Conservation (phyloP, 2,329 filamentous ascomycete species). For the Colletotrichum incanum region DNA sequence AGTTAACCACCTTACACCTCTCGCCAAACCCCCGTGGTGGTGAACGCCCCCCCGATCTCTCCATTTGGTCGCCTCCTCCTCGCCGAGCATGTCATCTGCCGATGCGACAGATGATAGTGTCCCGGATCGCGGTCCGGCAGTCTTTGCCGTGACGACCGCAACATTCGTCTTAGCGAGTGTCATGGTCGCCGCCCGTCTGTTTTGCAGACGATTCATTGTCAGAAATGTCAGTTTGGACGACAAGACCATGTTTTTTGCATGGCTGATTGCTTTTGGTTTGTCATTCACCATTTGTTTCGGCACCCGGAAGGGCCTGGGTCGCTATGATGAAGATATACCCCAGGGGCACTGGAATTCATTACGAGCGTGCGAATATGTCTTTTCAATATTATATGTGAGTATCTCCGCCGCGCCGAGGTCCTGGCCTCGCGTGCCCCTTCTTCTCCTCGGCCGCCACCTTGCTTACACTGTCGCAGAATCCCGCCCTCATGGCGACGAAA, state of each 20-base stretch:
- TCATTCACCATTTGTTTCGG: slow-evolving; percentile 78
- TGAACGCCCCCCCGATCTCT: slow-evolving; percentile 19
- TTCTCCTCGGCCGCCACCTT: not conserved
- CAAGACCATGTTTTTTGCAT: slow-evolving; percentile 84
- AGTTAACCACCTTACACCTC: slow-evolving; percentile 35
- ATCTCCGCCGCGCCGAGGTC: not conserved
- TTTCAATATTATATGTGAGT: slow-evolving; percentile 75
- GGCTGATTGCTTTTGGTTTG: slow-evolving; percentile 79
- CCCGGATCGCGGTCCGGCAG: slow-evolving; percentile 70
- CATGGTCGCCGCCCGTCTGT: slow-evolving; percentile 82
- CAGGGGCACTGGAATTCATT: slow-evolving; percentile 64
- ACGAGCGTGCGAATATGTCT: slow-evolving; percentile 74
- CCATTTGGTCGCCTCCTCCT: slow-evolving; percentile 18
- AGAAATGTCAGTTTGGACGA: slow-evolving; percentile 83
- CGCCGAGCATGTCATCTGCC: slow-evolving; percentile 41
- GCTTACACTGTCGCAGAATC: slow-evolving; percentile 72
- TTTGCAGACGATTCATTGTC: slow-evolving; percentile 82
- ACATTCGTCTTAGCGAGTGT: slow-evolving; percentile 79
- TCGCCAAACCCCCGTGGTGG: slow-evolving; percentile 42
- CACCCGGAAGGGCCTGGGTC: slow-evolving; percentile 76
- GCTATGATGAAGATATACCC: slow-evolving; percentile 74
- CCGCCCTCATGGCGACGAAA: slow-evolving; percentile 91
- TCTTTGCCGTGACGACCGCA: slow-evolving; percentile 79
- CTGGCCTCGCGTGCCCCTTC: not conserved
- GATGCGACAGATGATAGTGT: slow-evolving; percentile 46